Base-by-base conservation (phyloP, 2,329 filamentous ascomycete genomes). In the Boeremia exigua region DNA sequence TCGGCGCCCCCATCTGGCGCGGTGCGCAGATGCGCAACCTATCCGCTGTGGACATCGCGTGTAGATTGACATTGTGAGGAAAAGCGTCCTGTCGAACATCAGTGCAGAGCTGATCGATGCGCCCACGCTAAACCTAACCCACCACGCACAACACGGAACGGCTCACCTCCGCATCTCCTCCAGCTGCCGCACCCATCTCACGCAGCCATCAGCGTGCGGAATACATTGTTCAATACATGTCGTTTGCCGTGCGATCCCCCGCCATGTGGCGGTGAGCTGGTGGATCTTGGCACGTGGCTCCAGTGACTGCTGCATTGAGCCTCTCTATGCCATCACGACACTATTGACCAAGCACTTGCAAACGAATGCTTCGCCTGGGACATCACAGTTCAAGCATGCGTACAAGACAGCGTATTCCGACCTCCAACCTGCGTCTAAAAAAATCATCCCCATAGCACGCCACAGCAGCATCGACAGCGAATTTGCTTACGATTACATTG, bases 41-140 rank as follows among this genome's bases (percentile, higher is more conserved):
- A 55, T 44, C n/a, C 54, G 62, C 36, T 37, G 52, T 28, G 59
- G 39, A 47, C 64, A 63, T 50, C 42, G 54, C 34, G 60, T 60
- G 54, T 53, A 50, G 47, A 58, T 40, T 53, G 59, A 59, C 66
- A 71, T 69, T 60, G 60, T 29, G 42, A 46, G 27, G 34, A 47
- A 52, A 40, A 33, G 28, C 28, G 46, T 44, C 23, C 19, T 4
- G 45, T 17, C 39, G 15, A 32, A 30, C 28, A 15, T 17, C 25
- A 15, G 5, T 38, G 44, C 33, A 14, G 45, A 43, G 46, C 49
- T 47, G 27, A 37, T 44, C 28, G 33, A 30, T 34, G 54, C 33
- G 28, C 19, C 17, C 36, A 37, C 53, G 42, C 53, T 56, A 52
- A 30, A 10, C 52, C 44, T 29, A 33, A 48, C 29, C 33, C 47